Evolutionary conservation across 2,329 filamentous ascomycete species (phyloP).

Genomic region (Fusarium equiseti): DNA sequence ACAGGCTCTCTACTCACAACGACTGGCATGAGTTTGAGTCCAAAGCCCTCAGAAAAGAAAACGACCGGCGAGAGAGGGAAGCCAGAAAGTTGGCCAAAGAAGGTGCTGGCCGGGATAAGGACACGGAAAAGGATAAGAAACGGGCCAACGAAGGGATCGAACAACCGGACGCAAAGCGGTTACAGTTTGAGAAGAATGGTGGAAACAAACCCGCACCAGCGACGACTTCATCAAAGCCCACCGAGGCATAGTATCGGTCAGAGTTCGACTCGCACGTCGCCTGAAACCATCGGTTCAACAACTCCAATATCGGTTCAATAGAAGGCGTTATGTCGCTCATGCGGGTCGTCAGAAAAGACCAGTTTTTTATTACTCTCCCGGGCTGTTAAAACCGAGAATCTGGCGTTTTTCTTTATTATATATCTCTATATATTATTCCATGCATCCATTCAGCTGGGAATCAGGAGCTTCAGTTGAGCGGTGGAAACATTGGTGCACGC

Average conservation of each 20-base stretch:
- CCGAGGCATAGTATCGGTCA: constrained; percentile 21
- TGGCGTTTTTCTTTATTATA: constrained; percentile 27
- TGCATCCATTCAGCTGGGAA: constrained; percentile 1
- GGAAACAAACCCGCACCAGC: constrained; percentile 26
- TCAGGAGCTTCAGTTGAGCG: constrained; percentile 5
- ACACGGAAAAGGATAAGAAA: constrained; percentile 57
- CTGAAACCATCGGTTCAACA: background rate
- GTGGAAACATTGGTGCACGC: background rate
- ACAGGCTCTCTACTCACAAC: constrained; percentile 79
- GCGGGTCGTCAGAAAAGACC: constrained; percentile 11
- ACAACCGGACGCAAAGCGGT: constrained; percentile 52
- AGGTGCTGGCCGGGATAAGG: constrained; percentile 46
- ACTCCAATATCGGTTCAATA: background rate
- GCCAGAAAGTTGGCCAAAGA: constrained; percentile 61
- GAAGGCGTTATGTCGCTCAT: constrained; percentile 11
- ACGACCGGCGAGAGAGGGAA: constrained; percentile 74
- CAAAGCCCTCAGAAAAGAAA: constrained; percentile 92
- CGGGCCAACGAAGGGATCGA: constrained; percentile 51
- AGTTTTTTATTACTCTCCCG: constrained; percentile 8
- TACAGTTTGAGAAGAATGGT: constrained; percentile 48
- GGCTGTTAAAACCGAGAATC: background rate
- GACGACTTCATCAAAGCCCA: constrained; percentile 15
- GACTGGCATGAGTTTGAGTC: constrained; percentile 99
- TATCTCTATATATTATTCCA: background rate
- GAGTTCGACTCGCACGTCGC: background rate